A percentile compares a stretch with the other conserved stretches of the same genome.
These are phyloP conservation scores for Fusarium avenaceum DNA, from an alignment of 2,329 filamentous ascomycete species.

Conservation along the genomic window DNA sequence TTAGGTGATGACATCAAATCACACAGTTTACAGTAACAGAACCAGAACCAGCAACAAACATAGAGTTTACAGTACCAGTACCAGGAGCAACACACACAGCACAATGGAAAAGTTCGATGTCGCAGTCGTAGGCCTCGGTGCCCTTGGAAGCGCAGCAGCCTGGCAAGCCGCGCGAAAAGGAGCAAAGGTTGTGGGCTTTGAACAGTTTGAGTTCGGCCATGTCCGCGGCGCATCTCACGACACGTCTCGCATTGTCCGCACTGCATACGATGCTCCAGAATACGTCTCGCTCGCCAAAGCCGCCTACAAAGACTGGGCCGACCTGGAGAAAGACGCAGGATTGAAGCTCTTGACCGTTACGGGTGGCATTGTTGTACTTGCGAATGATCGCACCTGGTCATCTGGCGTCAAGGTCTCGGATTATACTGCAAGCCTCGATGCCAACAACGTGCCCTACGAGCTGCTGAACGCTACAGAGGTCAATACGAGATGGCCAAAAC, in stretches of 20 bases:
- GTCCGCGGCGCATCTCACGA: conserved; percentile 14
- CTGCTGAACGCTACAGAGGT: background rate
- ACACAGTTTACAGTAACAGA: too few relatives aligned
- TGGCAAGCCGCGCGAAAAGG: conserved; percentile 8
- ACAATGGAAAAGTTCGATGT: conserved; percentile 12
- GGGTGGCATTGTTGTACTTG: background rate
- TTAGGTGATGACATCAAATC: too few relatives aligned
- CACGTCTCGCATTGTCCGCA: conserved; percentile 11
- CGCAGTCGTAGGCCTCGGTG: background rate
- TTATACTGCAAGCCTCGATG: background rate
- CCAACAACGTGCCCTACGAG: conserved; percentile 12
- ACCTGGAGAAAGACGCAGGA: background rate
- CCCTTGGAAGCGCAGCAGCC: conserved; percentile 11
- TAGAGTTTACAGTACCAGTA: too few relatives aligned
- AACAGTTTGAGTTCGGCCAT: conserved; percentile 14
- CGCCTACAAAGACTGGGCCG: conserved; percentile 6
- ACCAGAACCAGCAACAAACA: too few relatives aligned
- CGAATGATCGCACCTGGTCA: conserved; percentile 4
- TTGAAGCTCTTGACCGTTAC: conserved; percentile 2
- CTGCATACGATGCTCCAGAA: conserved; percentile 11
- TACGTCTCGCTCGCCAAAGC: conserved; percentile 12
- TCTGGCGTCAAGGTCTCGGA: conserved; percentile 3
- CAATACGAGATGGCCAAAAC: background rate
- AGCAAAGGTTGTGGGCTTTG: conserved; percentile 2
- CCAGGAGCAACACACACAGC: too few relatives aligned